Base-by-base conservation (phyloP, 148 eudicot species). In the Agrostemma githago region DNA sequence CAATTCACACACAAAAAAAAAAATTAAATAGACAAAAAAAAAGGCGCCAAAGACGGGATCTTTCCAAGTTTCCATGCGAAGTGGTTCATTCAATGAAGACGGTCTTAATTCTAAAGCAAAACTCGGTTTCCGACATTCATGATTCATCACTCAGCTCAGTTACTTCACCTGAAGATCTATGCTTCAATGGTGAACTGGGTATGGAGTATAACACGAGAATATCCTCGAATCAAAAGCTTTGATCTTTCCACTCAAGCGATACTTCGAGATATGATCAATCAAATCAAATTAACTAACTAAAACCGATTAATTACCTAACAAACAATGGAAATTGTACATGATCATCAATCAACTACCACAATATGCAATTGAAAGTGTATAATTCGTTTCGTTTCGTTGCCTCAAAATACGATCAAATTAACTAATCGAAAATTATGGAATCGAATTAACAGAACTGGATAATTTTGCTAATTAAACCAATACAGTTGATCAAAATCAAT, bases 1-100 rank as follows among this genome's bases (percentile, higher is more conserved):
- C 58, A 71, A 58, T 67, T 40, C 38, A 78, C 48, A 53, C 38
- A 78, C 48, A 53, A 43, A 39, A 4, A 77, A 4, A 77, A 71
- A 81, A 60, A 58, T 8, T 6, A 44, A 8, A 78, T 39, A 68
- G 14, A 26, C 2, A 75, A 17, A 21, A 17, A 43, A 68, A 68
- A 17, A 44, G 20, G 8, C 57, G 6, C 8, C 21, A 68, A 17
- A 44, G 20, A 3, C 57, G 2, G 21, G 20, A 16, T 17, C 7
- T 58, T 16, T 51, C 46, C 8, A 7, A 0, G 46, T 58, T 16
- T 51, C 46, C 8, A 7, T 2, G 46, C 8, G 5, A 43, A 4
- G 12, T 51, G 1, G 8, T 51, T 51, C 56, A 51, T 8, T 51
- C 8, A 11, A 51, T 51, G 56, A 51, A 0, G 56, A 12, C 56